Evolutionary conservation across 345 rosid genomes (phyloP).

Genomic region (Acer campestre): DNA sequence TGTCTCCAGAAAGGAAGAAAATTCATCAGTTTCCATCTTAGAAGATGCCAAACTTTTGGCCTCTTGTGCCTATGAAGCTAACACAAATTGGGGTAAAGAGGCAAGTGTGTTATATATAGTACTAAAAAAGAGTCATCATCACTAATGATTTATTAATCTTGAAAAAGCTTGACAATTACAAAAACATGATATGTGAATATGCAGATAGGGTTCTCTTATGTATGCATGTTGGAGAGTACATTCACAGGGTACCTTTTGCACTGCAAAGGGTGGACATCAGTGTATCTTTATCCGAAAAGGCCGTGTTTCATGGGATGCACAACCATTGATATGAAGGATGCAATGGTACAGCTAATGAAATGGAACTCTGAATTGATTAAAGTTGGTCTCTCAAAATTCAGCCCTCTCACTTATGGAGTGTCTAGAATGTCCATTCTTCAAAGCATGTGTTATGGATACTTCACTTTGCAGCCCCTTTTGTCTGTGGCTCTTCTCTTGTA

Average conservation of each 20-base stretch:
- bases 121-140: neutral
- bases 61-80: slow-evolving; percentile 6
- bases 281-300: slow-evolving; percentile 26
- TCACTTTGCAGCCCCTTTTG: slow-evolving; percentile 24
- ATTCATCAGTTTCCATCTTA: neutral
- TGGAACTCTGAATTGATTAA: slow-evolving; percentile 27
- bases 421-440: slow-evolving; percentile 29
- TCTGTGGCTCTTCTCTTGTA: slow-evolving; percentile 24
- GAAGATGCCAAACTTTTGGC: slow-evolving; percentile 11
- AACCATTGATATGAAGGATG: slow-evolving; percentile 26
- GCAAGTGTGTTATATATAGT: neutral
- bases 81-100: slow-evolving; percentile 17
- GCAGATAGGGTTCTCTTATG: slow-evolving; percentile 34
- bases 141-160: neutral
- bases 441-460: slow-evolving; percentile 27
- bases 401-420: slow-evolving; percentile 29
- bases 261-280: slow-evolving; percentile 32
- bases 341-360: slow-evolving; percentile 25
- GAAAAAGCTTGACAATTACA: neutral
- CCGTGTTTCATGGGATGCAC: slow-evolving; percentile 32
- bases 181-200: neutral
- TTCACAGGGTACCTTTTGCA: slow-evolving; percentile 34
- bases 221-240: slow-evolving; percentile 24
- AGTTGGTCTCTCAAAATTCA: slow-evolving; percentile 23
- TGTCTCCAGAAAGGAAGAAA: neutral